Conservation (phyloP, 179 eudicot species). For the Sideroxylon spinosum region DNA sequence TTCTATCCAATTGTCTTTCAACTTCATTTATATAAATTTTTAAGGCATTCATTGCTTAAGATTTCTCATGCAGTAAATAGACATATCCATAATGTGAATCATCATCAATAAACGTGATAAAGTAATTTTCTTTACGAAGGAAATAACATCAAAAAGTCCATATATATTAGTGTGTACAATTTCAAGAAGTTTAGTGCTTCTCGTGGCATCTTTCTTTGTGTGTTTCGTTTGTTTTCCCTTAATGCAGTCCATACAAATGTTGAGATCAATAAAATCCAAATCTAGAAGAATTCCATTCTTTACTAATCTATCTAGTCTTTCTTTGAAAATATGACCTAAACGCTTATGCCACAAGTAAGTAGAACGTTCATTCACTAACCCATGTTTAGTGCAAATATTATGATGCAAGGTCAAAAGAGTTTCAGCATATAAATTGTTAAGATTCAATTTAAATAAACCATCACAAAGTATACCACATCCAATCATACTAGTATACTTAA, state of each 20-base stretch:
- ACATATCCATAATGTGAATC: neutral
- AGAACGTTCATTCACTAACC: neutral
- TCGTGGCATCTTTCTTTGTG: neutral
- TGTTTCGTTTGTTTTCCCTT: neutral
- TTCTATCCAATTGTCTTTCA: neutral
- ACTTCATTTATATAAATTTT: neutral
- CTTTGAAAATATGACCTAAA: neutral
- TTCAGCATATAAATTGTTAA: neutral
- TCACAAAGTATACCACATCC: slow-evolving; percentile 3
- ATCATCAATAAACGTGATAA: neutral
- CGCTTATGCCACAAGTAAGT: neutral
- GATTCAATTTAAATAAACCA: slow-evolving; percentile 9
- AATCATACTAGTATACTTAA: neutral
- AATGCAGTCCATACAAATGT: neutral
- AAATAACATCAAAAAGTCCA: neutral
- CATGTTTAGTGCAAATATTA: neutral
- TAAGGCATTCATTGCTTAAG: neutral
- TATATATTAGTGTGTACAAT: neutral
- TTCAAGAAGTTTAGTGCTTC: slow-evolving; percentile 5
- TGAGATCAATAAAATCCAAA: neutral
- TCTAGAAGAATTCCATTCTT: neutral
- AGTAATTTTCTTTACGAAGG: neutral
- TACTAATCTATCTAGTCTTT: neutral
- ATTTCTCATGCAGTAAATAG: neutral
- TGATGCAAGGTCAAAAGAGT: neutral